A percentile compares a stretch with the other conserved stretches of the same genome.
Evolutionary conservation across 495 filamentous ascomycete genomes (phyloP).

Genomic region (Pyrenula aspistea): DNA sequence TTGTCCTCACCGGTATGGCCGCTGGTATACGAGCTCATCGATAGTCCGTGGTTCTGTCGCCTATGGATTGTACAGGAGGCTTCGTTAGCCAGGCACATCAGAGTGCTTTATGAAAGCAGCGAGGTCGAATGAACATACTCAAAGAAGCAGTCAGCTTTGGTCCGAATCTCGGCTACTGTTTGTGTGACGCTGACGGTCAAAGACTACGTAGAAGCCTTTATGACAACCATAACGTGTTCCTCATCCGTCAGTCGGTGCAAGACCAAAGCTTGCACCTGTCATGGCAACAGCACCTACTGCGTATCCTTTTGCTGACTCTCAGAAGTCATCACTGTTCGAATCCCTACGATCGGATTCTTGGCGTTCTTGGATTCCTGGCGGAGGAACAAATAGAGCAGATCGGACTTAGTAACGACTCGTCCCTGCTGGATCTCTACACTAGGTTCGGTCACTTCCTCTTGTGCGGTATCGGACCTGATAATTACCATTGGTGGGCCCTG

Average conservation of each 20-base stretch:
- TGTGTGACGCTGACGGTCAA: not conserved
- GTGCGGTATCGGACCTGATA: not conserved
- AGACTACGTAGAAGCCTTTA: not conserved
- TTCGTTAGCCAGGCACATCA: conserved; percentile 4
- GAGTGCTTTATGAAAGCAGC: conserved; percentile 1
- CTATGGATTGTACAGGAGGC: conserved; percentile 10
- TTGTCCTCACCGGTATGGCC: not conserved
- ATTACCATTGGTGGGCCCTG: not conserved
- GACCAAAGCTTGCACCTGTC: not conserved
- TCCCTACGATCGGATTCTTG: not conserved
- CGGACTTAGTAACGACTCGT: not conserved
- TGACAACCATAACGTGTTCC: not conserved
- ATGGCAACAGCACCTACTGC: not conserved
- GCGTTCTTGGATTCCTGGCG: not conserved
- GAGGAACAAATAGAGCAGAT: not conserved
- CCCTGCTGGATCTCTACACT: not conserved
- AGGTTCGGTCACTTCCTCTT: not conserved
- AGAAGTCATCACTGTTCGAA: not conserved
- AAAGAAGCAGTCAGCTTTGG: conserved; percentile 2
- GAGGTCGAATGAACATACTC: conserved; percentile 3
- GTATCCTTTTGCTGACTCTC: not conserved
- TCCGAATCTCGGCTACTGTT: not conserved
- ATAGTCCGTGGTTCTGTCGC: conserved; percentile 6
- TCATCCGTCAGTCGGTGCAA: not conserved
- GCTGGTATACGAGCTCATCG: conserved; percentile 1